Evolutionary conservation across 2,329 filamentous ascomycete species (phyloP), one percentile per base, ranked within the genome.

Genomic region (Aspergillus proliferans): DNA sequence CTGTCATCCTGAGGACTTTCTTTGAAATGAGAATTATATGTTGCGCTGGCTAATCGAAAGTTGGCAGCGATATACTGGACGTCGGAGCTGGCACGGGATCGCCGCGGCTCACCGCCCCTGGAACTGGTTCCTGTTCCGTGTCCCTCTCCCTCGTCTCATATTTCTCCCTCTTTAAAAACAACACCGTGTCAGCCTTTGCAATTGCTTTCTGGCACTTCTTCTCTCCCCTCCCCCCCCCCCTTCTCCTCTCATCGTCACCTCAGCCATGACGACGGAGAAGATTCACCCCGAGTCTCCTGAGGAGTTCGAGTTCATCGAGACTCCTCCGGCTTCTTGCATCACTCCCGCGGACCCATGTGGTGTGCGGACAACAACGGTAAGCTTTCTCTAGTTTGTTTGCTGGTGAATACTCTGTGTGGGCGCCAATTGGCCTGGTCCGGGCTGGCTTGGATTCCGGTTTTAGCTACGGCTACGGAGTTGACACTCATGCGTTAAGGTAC

Each of bases 361-460:
- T 62, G 82, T 85, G 47, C 72, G 76, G 58, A 82, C 78, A 38
- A 84, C 82, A 46, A 73, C 76, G 58, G 82, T 84, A 73, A 59
- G 79, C 67, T 54, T 48, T 38, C 8, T 28, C 8, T 10, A 44
- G 28, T 42, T 43, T 39, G 40, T 24, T 39, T 21, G 39, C 45
- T 24, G 18, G 18, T 24, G 42, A 6, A 40, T 40, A 30, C 8
- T 18, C 26, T 53, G 49, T 24, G 21, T 42, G 18, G 6, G 2
- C 6, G 3, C n/a, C 18, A 33, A 46, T 39, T 46, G 44, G 21
- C 19, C 21, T 12, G 24, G 22, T 19, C 41, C 10, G 4, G 6
- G 14, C 22, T 43, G 41, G 40, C 21, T 28, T 15, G n/a, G 21
- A 8, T 43, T 3, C 10, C 24, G 41, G 12, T 43, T 7, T 7